Percentiles rank a stretch among this genome's conserved stretches.
phyloP scores from a whole-genome alignment of 805 yeast species.

The Metschnikowia lachancei region DNA sequence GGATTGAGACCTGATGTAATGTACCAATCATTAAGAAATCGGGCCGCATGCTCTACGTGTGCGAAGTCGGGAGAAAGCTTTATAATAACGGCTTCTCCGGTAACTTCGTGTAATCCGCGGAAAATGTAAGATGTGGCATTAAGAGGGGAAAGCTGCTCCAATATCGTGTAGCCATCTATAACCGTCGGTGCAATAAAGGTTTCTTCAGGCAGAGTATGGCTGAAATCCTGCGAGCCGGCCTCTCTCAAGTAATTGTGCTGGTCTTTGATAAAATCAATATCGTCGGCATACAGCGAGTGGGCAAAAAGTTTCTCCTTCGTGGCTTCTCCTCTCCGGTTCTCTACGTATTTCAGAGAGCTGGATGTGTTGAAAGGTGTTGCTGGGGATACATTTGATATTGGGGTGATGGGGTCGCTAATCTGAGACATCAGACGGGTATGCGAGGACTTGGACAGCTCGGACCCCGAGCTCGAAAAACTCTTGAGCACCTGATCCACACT shows the following conservation, averaged over 20 bases:
- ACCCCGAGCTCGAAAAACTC: conserved; percentile 11
- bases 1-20: conserved; percentile 26
- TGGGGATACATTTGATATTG: conserved; percentile 3
- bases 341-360: conserved; percentile 4
- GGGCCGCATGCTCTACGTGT: conserved; percentile 22
- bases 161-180: conserved; percentile 25
- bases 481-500: conserved; percentile 5
- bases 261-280: conserved; percentile 25
- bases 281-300: conserved; percentile 26
- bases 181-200: conserved; percentile 19
- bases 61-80: conserved; percentile 27
- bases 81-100: conserved; percentile 19
- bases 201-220: conserved; percentile 10
- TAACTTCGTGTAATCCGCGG: conserved; percentile 19
- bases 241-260: conserved; percentile 22
- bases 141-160: conserved; percentile 18
- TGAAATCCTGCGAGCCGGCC: conserved; percentile 11
- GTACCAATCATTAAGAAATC: conserved; percentile 37
- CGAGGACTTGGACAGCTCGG: conserved; percentile 15
- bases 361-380: conserved; percentile 5
- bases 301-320: conserved; percentile 18
- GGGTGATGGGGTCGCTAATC: conserved; percentile 8
- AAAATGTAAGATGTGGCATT: conserved; percentile 18
- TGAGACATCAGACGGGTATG: conserved; percentile 12
- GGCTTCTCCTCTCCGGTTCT: conserved; percentile 7